Conservation (phyloP, 2,329 filamentous ascomycete genomes). For the Leptographium procerum region DNA sequence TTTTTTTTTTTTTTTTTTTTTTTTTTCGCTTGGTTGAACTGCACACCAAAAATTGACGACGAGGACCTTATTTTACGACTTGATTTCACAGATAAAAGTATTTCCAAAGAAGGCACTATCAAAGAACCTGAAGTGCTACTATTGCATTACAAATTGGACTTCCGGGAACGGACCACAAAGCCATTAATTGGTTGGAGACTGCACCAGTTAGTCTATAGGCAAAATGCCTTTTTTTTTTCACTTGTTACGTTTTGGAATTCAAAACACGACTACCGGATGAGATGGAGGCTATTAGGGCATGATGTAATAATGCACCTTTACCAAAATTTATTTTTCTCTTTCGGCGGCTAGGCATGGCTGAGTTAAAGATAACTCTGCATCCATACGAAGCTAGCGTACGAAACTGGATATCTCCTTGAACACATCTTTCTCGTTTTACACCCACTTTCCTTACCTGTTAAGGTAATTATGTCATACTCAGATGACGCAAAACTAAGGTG, state of each 20-base stretch:
- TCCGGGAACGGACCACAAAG: background rate
- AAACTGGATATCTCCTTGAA: slow-evolving; percentile 4
- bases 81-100: background rate
- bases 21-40: background rate
- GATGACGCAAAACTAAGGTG: background rate
- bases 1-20: background rate
- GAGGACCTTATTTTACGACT: slow-evolving; percentile 4
- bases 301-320: background rate
- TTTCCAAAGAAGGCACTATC: background rate
- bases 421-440: slow-evolving; percentile 7
- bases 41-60: slow-evolving; percentile 7
- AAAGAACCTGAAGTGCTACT: background rate
- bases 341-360: background rate
- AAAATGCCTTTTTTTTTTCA: background rate
- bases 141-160: background rate
- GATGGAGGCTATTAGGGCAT: background rate
- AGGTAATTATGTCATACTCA: background rate
- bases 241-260: background rate
- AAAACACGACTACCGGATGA: background rate
- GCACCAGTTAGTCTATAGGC: background rate
- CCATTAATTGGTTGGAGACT: background rate
- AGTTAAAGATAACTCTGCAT: no score
- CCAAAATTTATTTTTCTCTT: no score
- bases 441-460: background rate
- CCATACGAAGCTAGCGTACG: no score